Percentiles rank a stretch among this genome's conserved stretches.
Conservation (phyloP, 768 basidiomycete species). For the Psilocybe subaeruginosa region DNA sequence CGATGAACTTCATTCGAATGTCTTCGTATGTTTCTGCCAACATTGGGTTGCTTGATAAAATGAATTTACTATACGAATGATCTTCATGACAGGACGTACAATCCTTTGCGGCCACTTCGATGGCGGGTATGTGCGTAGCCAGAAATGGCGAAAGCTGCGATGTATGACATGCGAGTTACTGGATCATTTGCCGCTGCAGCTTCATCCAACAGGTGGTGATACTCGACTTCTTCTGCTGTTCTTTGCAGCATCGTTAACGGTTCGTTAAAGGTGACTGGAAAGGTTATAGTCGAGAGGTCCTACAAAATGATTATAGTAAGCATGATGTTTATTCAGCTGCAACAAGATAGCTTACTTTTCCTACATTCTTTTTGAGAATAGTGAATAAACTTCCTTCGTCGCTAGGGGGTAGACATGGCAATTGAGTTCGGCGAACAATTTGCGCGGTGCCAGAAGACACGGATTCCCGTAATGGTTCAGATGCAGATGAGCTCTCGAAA, state of each 20-base stretch:
- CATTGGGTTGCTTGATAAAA: conserved; percentile 71
- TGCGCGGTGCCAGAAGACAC: conserved; percentile 23
- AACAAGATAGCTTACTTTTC: conserved; percentile 56
- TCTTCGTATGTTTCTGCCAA: conserved; percentile 90
- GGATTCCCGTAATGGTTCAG: conserved; percentile 11
- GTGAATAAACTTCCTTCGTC: conserved; percentile 86
- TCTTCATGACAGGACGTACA: conserved; percentile 53
- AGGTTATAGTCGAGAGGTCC: conserved; percentile 82
- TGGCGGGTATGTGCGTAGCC: conserved; percentile 81
- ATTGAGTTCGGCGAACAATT: conserved; percentile 52
- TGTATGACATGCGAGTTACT: conserved; percentile 69
- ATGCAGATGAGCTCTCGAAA: conserved; percentile 33
- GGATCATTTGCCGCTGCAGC: conserved; percentile 63
- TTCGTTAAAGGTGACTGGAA: conserved; percentile 92
- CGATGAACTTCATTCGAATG: conserved; percentile 75
- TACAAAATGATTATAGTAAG: conserved; percentile 27
- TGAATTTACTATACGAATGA: not conserved
- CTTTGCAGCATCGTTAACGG: conserved; percentile 83
- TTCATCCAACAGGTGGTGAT: conserved; percentile 66
- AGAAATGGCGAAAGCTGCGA: conserved; percentile 87
- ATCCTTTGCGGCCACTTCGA: conserved; percentile 84
- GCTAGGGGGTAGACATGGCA: conserved; percentile 62
- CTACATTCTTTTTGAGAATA: conserved; percentile 86
- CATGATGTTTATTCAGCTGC: not conserved
- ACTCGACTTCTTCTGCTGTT: conserved; percentile 84